These are phyloP conservation scores for Phytopythium aichiense DNA, from an alignment of 352 stramenopile genomes.

Conservation along the genomic window DNA sequence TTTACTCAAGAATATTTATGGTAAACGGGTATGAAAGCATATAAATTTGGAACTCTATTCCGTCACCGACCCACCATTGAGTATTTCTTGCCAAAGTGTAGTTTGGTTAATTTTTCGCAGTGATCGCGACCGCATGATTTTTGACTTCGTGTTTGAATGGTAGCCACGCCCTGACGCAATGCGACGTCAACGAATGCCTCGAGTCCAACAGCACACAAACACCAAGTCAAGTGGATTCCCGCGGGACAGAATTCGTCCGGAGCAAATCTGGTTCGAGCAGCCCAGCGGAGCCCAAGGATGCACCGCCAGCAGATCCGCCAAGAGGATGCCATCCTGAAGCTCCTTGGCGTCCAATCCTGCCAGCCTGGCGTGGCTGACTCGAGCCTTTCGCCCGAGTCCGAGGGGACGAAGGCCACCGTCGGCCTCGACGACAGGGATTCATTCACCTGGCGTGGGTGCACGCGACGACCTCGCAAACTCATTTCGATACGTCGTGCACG, in stretches of 20 bases:
- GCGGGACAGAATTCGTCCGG: not conserved
- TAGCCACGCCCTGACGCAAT: not conserved
- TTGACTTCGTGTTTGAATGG: not conserved
- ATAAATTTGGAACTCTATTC: no score
- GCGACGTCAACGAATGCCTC: not conserved
- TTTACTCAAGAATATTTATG: no score
- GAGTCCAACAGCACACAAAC: slow-evolving; percentile 1
- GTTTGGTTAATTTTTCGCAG: slow-evolving; percentile 1
- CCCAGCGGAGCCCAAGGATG: no score
- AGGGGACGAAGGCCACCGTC: no score
- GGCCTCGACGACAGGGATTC: not conserved
- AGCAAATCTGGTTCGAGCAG: not conserved
- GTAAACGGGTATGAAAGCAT: no score
- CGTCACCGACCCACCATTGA: not conserved
- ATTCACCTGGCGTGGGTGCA: not conserved
- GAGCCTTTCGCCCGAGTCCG: no score
- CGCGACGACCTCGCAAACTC: not conserved
- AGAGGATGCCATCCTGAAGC: no score
- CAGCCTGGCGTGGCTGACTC: no score
- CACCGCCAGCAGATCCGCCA: no score
- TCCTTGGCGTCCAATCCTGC: no score
- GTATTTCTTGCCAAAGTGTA: not conserved
- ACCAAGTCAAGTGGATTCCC: not conserved
- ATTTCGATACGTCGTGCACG: not conserved
- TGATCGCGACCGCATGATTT: slow-evolving; percentile 1